These are phyloP conservation scores for Sporisorium scitamineum DNA, from an alignment of 1,284 basidiomycete species.

Conservation along the genomic window DNA sequence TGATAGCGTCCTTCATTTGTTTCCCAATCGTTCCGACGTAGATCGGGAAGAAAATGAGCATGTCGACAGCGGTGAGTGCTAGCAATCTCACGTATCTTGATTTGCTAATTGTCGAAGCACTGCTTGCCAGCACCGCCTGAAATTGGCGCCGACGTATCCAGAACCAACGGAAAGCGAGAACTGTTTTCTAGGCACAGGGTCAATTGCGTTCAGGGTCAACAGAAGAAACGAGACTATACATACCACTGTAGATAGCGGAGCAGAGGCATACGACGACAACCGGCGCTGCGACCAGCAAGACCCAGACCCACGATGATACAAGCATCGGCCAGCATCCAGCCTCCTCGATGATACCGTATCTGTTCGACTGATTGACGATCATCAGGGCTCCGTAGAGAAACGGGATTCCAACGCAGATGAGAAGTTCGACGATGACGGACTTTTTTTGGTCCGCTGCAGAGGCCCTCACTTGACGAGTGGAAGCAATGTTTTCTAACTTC, in stretches of 20 bases:
- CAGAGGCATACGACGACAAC: constrained; percentile 10
- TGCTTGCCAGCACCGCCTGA: constrained; percentile 20
- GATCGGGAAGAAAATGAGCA: constrained; percentile 18
- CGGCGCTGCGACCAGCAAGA: constrained; percentile 14
- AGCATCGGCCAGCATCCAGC: constrained; percentile 26
- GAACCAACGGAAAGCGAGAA: constrained; percentile 30
- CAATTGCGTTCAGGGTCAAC: neutral
- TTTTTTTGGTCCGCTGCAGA: constrained; percentile 8
- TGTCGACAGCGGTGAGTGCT: constrained; percentile 14
- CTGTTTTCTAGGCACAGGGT: neutral
- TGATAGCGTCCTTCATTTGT: constrained; percentile 4
- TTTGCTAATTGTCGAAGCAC: constrained; percentile 17
- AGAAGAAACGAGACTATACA: neutral
- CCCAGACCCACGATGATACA: constrained; percentile 9
- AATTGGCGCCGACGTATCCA: constrained; percentile 30
- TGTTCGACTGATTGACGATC: constrained; percentile 28
- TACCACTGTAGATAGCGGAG: constrained; percentile 22
- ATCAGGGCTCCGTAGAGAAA: constrained; percentile 18
- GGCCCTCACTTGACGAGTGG: constrained; percentile 14
- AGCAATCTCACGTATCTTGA: constrained; percentile 19
- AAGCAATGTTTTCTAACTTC: constrained; percentile 26
- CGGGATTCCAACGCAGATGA: constrained; percentile 21
- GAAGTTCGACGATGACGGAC: constrained; percentile 15
- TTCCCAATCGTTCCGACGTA: constrained; percentile 3
- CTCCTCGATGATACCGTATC: constrained; percentile 18